Conservation (phyloP, 805 yeast species). For the Wickerhamiella australiensis region DNA sequence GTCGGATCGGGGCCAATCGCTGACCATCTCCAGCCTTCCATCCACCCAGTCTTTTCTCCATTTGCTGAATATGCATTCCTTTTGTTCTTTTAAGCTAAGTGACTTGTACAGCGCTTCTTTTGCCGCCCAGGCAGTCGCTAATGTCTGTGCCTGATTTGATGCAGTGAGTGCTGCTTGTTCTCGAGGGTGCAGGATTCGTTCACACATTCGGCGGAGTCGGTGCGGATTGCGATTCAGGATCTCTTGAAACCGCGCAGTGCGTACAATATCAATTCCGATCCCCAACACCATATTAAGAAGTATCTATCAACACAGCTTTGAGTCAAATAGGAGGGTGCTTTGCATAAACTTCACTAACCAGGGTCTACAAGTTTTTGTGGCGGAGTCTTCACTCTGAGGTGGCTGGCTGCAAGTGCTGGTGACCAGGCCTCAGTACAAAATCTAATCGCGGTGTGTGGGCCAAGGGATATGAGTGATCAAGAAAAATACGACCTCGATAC, state of each 20-base stretch:
- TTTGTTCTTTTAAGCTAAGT: constrained; percentile 39
- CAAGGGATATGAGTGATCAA: neutral
- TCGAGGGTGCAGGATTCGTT: constrained; percentile 40
- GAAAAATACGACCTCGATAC: constrained; percentile 58
- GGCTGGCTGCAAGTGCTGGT: no score
- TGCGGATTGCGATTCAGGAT: constrained; percentile 32
- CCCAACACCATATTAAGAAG: constrained; percentile 30
- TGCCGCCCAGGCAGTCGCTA: constrained; percentile 58
- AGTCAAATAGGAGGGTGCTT: no score
- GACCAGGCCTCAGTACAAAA: no score
- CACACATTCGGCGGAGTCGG: constrained; percentile 32
- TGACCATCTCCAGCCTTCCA: constrained; percentile 16
- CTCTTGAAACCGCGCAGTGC: constrained; percentile 35
- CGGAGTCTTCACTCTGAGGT: no score
- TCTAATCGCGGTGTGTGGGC: no score
- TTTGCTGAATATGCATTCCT: constrained; percentile 39
- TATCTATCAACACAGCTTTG: no score
- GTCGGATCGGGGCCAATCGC: constrained; percentile 29
- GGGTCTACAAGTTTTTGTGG: no score
- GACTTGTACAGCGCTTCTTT: constrained; percentile 67
- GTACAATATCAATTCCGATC: constrained; percentile 48
- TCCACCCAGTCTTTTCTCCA: constrained; percentile 29
- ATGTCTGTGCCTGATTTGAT: constrained; percentile 19
- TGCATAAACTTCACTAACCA: no score
- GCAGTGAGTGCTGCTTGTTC: constrained; percentile 31